Base-by-base conservation (phyloP, 192 early-diverging fungal species). In the Glomus cerebriforme region DNA sequence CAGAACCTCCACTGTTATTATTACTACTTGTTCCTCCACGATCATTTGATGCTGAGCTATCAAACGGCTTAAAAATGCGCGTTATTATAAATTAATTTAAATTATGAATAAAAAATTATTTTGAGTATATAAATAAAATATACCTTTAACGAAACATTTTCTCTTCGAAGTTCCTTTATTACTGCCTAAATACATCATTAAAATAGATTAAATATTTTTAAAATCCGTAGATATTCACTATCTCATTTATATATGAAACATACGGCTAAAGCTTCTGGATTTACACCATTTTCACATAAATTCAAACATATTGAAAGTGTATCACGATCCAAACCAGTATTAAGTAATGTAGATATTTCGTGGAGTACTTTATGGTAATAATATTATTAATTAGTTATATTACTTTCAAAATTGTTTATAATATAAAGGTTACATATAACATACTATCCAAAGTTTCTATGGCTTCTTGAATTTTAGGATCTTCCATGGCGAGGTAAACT, bases 281-380 rank as follows among this genome's bases (percentile, higher is more conserved):
- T 95, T 34, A 91, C 92, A 15, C 95, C 94, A n/a, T 80, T 81
- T 79, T 96, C 95, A 79, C 90, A 92, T 27, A 96, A 83, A 13
- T 91, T 90, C 6, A 95, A 86, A 77, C 94, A 96, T 3, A 91
- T 75, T 0, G 92, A 86, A 12, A 96, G 85, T 0, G 92, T 85
- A 37, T 96, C 89, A 24, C 91, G 83, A 81, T 93, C 92, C 9
- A 96, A 84, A 0, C 90, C 92, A 3, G 92, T 92, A 66, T 92
- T 92, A 29, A 96, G 86, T 22, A 96, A 78, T 1, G 80, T 83
- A 5, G 94, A 90, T 68, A 96, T 92, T 83, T 95, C 93, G 77
- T 87, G 80, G 62, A 95, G 83, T 63, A 87, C 83, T 86, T 75
- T 7, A 31, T 64, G 3, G 31, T 12, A 24, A 74, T 12, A 62